Base-by-base conservation (phyloP, 495 filamentous ascomycete species). In the Lindgomyces ingoldianus region DNA sequence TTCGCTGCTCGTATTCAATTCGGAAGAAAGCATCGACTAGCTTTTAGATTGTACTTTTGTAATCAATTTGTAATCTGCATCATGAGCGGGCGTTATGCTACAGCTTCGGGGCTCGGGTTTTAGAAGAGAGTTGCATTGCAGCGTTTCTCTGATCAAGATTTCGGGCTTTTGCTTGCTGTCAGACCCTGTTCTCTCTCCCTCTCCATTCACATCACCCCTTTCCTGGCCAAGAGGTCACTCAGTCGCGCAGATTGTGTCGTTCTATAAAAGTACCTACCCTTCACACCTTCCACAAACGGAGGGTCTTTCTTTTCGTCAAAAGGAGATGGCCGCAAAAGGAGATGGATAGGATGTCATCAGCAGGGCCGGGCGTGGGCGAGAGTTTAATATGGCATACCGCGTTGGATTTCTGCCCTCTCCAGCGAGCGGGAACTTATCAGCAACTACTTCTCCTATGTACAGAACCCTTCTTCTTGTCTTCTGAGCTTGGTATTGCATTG, bases 41-140 rank as follows among this genome's bases (percentile, higher is more conserved):
- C 57, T 55, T 67, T 52, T 61, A 67, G 64, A 61, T 48, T 67
- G 64, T 67, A 67, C 64, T 61, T 67, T 66, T 61, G 57, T 67
- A 67, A 67, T 67, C 49, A 26, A 51, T 51, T 62, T 67, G 64
- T 67, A 67, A 67, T 67, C 64, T 61, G 64, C 64, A 67, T 67
- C 41, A 36, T 16, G 54, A 55, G 62, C 54, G 44, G 29, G 33
- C 33, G 52, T 49, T 47, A 6, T 9, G 3, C 4, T n/a, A 14
- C 22, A 27, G 54, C 26, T 45, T 45, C 21, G 18, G 44, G 44
- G 39, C 3, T 44, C 25, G 11, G 24, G 33, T 55, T n/a, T 55
- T 42, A 42, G 52, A 36, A 33, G 52, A 55, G 21, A 30, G 30
- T 52, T 8, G 49, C 49, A 29, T 9, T 25, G 26, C 24, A n/a